phyloP scores from a whole-genome alignment of 805 yeast genomes.

The Candida germanica region DNA sequence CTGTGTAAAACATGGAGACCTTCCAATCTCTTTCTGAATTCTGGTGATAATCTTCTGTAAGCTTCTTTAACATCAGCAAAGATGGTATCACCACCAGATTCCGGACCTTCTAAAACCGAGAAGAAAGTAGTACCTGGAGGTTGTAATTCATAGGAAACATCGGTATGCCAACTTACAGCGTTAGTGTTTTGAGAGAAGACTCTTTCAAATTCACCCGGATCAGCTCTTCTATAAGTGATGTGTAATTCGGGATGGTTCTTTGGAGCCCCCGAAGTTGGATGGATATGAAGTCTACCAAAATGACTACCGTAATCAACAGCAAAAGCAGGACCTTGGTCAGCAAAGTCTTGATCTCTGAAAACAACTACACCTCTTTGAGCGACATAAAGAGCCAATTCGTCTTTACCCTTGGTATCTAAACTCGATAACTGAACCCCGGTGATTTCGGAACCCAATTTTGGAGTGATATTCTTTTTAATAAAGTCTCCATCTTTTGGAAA shows the following conservation, averaged over 20 bases:
- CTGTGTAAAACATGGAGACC: slow-evolving; percentile 70
- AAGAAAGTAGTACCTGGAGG: slow-evolving; percentile 73
- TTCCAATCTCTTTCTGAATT: slow-evolving; percentile 52
- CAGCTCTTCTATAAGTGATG: slow-evolving; percentile 53
- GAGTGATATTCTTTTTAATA: slow-evolving; percentile 48
- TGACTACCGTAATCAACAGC: slow-evolving; percentile 55
- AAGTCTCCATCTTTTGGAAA: slow-evolving; percentile 34
- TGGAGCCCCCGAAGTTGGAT: slow-evolving; percentile 74
- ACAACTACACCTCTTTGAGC: slow-evolving; percentile 71
- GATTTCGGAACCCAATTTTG: slow-evolving; percentile 68
- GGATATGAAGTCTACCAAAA: slow-evolving; percentile 70
- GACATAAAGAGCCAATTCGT: slow-evolving; percentile 65
- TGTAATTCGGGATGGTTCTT: slow-evolving; percentile 61
- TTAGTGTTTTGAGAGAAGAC: slow-evolving; percentile 33
- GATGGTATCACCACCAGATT: slow-evolving; percentile 75
- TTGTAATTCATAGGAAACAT: slow-evolving; percentile 69
- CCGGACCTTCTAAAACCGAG: slow-evolving; percentile 55
- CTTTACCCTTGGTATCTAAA: slow-evolving; percentile 52
- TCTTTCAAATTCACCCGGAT: slow-evolving; percentile 34
- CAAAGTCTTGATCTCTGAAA: slow-evolving; percentile 65
- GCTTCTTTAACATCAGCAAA: slow-evolving; percentile 73
- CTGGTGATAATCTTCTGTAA: slow-evolving; percentile 66
- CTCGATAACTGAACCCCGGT: slow-evolving; percentile 57
- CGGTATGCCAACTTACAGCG: slow-evolving; percentile 63
- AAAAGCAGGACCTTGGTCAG: slow-evolving; percentile 46